Base-by-base conservation (phyloP, 768 basidiomycete genomes). In the Mycena filopes region DNA sequence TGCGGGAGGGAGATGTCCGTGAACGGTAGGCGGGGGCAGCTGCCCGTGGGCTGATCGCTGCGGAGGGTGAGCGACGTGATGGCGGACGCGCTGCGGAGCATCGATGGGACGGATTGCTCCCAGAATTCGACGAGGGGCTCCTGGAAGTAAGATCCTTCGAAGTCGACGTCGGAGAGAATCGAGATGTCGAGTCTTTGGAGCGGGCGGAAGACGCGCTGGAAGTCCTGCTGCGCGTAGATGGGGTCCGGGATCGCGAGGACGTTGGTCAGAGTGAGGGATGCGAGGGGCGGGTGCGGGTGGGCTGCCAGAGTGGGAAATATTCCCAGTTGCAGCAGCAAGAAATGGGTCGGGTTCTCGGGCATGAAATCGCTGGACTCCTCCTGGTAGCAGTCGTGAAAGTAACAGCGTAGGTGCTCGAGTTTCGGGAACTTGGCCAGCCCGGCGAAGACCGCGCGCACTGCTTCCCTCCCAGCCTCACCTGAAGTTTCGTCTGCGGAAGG, bases 201-300 rank as follows among this genome's bases (percentile, higher is more conserved):
- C n/a, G 28, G 13, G 18, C 23, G 18, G 53, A 60, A 61, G 38
- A 66, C 6, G 21, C 13, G 15, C 16, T 43, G 46, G 28, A 60
- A 66, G 0, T 38, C 28, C n/a, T 46, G n/a, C 23, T 51, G 25
- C n/a, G 18, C 25, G 13, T 66, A 62, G 26, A 66, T 55, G 1
- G 36, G n/a, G 60, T 50, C 21, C 8, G 51, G 59, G 1, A 51
- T 40, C 3, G 48, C 46, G 47, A 61, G 18, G 7, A 65, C n/a
- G 57, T 65, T 59, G 25, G 46, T 41, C 42, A 65, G 50, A 36
- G 50, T 45, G 41, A 65, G 25, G 5, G 63, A 57, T 1, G 46
- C 16, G 18, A 65, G 7, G 12, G 33, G 23, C 3, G 58, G 64
- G 8, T 31, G 49, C 25, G 58, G 49, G 49, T 36, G 36, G n/a